A percentile compares a stretch with the other conserved stretches of the same genome.
These are phyloP conservation scores for Stemphylium vesicarium DNA, from an alignment of 2,329 filamentous ascomycete species.

Conservation along the genomic window DNA sequence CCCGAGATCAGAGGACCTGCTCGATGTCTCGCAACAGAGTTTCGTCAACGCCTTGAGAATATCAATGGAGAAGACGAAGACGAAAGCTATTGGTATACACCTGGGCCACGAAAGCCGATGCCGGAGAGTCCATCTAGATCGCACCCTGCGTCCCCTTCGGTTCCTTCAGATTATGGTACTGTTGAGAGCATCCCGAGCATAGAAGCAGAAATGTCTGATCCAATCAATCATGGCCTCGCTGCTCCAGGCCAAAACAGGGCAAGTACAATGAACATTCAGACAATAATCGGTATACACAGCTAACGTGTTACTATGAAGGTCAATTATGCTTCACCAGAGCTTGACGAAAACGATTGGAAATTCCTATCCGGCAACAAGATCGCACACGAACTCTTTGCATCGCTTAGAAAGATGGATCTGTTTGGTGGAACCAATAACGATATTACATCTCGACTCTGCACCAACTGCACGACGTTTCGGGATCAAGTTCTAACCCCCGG, in stretches of 20 bases:
- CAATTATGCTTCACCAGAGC: constrained; percentile 4
- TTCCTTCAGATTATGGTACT: background rate
- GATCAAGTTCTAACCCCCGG: background rate
- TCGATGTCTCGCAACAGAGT: constrained; percentile 1
- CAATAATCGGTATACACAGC: background rate
- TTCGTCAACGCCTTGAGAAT: background rate
- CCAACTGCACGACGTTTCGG: background rate
- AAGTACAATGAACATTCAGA: background rate
- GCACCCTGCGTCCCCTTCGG: background rate
- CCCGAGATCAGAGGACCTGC: background rate
- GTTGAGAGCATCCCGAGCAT: background rate
- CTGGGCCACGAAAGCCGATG: background rate
- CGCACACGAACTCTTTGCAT: background rate
- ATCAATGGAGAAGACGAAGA: constrained; percentile 5
- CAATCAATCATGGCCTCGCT: background rate
- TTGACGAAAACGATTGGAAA: constrained; percentile 8
- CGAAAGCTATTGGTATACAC: background rate
- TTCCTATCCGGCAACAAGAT: background rate
- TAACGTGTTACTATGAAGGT: background rate
- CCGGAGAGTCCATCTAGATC: background rate
- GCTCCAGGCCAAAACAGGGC: background rate
- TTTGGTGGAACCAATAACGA: background rate
- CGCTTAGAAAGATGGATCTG: background rate
- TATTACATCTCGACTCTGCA: background rate
- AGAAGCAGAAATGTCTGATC: background rate